Evolutionary conservation across 106 monocot species (phyloP), one percentile per base, ranked within the genome.

Genomic region (Ottelia alismoides): DNA sequence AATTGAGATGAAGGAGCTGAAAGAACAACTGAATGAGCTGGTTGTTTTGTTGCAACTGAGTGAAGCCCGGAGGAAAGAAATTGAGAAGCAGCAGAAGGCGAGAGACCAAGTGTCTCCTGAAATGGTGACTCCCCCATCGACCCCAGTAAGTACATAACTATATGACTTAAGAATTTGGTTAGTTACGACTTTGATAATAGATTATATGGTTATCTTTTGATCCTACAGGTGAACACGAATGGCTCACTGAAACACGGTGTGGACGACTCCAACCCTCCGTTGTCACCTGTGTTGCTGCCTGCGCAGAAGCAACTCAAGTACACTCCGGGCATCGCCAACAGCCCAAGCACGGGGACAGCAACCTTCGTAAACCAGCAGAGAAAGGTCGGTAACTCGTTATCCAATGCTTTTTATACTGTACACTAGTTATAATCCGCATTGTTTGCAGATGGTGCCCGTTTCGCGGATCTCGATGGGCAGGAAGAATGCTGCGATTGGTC

Each of bases 291-390:
- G 27, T 51, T 81, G 27, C 57, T 76, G 30, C 94, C 88, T 14
- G 88, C 94, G 63, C 94, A 96, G 65, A 96, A 96, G 55, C 94
- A 96, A 61, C 84, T 88, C 27, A 96, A 96, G 52, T 96, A 84
- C 62, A 76, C 76, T 10, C 66, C 88, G 58, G 94, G 94, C 20
- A 88, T 96, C 63, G 94, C 57, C 19, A 96, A 88, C 61, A 53
- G 78, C 55, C 75, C 78, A 58, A 69, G 53, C 65, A 75, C 53
- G 67, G 84, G 65, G 58, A 31, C 50, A 47, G 45, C 64, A 22
- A 61, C 67, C 20, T 79, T 81, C 48, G n/a, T n/a, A n/a, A n/a
- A n/a, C n/a, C n/a, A n/a, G n/a, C n/a, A n/a, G n/a, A 45, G 68
- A 21, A 96, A 96, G 94, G 94, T 96, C 28, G 22, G 20, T 21